Conservation (phyloP, 2,329 filamentous ascomycete genomes). For the Spiromastix sp. region DNA sequence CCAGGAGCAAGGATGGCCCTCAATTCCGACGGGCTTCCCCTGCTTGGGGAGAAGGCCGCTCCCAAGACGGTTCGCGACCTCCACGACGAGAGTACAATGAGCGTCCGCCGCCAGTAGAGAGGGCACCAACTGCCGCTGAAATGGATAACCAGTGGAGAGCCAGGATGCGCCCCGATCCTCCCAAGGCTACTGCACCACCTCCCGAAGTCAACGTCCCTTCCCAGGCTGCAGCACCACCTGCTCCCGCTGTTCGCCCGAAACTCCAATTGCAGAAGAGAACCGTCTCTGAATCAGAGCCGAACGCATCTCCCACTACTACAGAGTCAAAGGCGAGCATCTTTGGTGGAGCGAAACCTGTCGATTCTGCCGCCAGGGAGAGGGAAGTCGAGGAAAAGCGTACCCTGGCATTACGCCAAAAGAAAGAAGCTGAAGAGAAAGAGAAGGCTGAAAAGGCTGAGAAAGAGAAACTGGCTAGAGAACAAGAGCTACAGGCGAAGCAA, state of each 20-base stretch:
- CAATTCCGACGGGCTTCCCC: constrained; percentile 58
- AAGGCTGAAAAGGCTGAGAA: constrained; percentile 62
- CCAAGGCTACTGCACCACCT: constrained; percentile 49
- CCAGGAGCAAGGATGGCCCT: constrained; percentile 50
- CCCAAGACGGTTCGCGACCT: constrained; percentile 67
- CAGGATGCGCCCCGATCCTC: constrained; percentile 76
- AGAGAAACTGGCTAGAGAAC: constrained; percentile 53
- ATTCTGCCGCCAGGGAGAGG: constrained; percentile 79
- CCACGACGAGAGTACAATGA: constrained; percentile 68
- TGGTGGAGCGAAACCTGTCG: constrained; percentile 84
- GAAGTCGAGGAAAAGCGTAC: constrained; percentile 83
- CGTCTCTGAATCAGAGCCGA: constrained; percentile 60
- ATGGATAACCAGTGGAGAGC: constrained; percentile 87
- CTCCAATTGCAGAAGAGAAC: constrained; percentile 87
- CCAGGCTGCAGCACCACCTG: constrained; percentile 54
- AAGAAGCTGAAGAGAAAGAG: constrained; percentile 74
- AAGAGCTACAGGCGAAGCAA: constrained; percentile 35
- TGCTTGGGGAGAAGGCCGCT: constrained; percentile 59
- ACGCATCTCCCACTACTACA: constrained; percentile 32
- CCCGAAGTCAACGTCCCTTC: constrained; percentile 68
- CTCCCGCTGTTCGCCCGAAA: constrained; percentile 59
- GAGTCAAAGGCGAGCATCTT: constrained; percentile 88
- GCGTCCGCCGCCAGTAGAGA: constrained; percentile 51
- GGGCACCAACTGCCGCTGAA: constrained; percentile 76
- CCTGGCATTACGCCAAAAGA: constrained; percentile 66